phyloP scores from a whole-genome alignment of 2,329 filamentous ascomycete species.

The Colletotrichum lentis region DNA sequence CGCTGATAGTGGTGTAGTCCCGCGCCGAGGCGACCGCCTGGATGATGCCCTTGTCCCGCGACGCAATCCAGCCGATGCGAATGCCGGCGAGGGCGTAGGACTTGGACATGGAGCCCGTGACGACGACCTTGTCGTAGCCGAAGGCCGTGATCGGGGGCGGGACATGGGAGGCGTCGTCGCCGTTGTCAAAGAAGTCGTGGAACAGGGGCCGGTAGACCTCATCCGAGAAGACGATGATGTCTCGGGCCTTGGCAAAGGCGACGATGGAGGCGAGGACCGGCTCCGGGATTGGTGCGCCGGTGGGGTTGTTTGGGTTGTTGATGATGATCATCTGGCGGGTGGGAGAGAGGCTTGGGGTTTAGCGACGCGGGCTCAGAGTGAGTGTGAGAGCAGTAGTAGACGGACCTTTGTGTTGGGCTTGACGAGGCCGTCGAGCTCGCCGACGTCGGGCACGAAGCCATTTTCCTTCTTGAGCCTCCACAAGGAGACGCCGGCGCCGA shows the following conservation, averaged over 20 bases:
- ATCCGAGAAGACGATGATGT: conserved; percentile 75
- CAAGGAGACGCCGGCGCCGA: conserved; percentile 77
- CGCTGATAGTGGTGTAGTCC: conserved; percentile 87
- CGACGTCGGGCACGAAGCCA: conserved; percentile 70
- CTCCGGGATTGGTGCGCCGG: conserved; percentile 73
- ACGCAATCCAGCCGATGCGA: conserved; percentile 83
- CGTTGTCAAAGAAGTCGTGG: conserved; percentile 65
- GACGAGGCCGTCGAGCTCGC: conserved; percentile 70
- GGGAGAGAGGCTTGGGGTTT: conserved; percentile 8
- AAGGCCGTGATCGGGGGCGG: conserved; percentile 76
- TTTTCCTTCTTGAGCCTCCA: conserved; percentile 74
- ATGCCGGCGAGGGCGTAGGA: conserved; percentile 85
- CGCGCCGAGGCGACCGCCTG: conserved; percentile 69
- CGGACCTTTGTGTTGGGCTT: conserved; percentile 74
- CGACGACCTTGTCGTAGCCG: conserved; percentile 74
- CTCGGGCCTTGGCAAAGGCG: conserved; percentile 66
- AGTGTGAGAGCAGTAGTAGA: background rate
- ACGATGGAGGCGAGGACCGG: conserved; percentile 68
- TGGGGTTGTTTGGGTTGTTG: conserved; percentile 86
- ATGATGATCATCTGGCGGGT: conserved; percentile 56
- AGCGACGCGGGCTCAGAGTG: conserved; percentile 12
- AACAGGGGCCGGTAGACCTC: conserved; percentile 88
- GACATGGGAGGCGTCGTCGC: conserved; percentile 52
- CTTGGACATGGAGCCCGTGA: conserved; percentile 85
- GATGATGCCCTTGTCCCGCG: conserved; percentile 67